phyloP scores from a whole-genome alignment of 1,284 basidiomycete species.

The Ustilago bromivora region DNA sequence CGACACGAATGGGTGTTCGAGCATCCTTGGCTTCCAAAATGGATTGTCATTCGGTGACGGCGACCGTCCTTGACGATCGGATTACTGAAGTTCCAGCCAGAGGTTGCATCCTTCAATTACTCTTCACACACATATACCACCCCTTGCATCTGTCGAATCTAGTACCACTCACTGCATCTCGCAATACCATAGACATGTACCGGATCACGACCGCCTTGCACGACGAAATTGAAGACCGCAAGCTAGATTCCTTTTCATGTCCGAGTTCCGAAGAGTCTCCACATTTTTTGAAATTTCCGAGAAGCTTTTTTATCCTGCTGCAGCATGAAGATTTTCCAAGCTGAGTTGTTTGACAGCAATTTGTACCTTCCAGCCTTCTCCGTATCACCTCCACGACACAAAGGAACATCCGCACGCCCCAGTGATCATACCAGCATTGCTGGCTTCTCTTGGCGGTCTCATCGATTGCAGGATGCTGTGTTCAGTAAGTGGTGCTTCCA shows the following conservation, averaged over 20 bases:
- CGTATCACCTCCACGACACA: background rate
- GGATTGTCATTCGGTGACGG: slow-evolving; percentile 2
- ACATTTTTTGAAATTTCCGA: slow-evolving; percentile 4
- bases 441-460: background rate
- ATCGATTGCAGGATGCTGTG: slow-evolving; percentile 23
- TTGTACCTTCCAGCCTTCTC: background rate
- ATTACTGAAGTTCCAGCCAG: no score
- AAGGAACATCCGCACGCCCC: background rate
- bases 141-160: background rate
- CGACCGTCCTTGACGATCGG: background rate
- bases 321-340: background rate
- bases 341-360: slow-evolving; percentile 16
- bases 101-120: no score
- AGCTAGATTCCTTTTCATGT: background rate
- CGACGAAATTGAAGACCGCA: background rate
- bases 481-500: slow-evolving; percentile 19
- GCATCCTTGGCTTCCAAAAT: slow-evolving; percentile 42
- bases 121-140: background rate
- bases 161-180: background rate
- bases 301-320: slow-evolving; percentile 5
- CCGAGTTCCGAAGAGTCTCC: slow-evolving; percentile 20
- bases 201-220: background rate
- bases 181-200: slow-evolving; percentile 8
- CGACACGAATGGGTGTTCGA: slow-evolving; percentile 12
- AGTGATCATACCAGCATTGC: background rate